These are phyloP conservation scores for Hypoxylon sp. DNA, from an alignment of 2,329 filamentous ascomycete species.

Conservation along the genomic window DNA sequence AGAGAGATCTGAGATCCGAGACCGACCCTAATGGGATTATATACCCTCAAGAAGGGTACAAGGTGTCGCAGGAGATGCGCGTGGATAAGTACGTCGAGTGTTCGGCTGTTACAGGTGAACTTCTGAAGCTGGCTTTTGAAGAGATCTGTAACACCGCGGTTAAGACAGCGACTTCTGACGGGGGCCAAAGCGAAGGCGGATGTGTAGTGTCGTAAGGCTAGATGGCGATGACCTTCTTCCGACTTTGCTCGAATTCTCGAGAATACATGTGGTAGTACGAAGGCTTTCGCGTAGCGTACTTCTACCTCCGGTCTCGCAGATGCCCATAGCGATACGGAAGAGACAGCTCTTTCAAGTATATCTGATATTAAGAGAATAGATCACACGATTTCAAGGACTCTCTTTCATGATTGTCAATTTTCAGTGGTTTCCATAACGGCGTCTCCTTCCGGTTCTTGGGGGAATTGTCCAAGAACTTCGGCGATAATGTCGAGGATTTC, in stretches of 20 bases:
- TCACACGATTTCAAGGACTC: not conserved
- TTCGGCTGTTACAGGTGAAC: constrained; percentile 72
- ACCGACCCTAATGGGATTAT: constrained; percentile 72
- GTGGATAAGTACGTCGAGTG: constrained; percentile 76
- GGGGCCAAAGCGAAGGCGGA: constrained; percentile 69
- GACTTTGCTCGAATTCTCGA: not conserved
- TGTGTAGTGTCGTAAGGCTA: constrained; percentile 56
- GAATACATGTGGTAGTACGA: not conserved
- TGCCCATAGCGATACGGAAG: not conserved
- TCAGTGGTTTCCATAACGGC: constrained; percentile 58
- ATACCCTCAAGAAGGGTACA: constrained; percentile 73
- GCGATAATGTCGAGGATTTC: constrained; percentile 70
- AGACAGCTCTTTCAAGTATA: not conserved
- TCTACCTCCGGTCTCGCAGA: not conserved
- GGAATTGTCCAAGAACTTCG: constrained; percentile 70
- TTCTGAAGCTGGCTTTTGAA: constrained; percentile 70
- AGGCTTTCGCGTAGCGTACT: not conserved
- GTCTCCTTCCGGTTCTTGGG: constrained; percentile 54
- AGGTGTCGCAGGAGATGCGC: constrained; percentile 69
- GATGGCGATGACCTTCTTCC: not conserved
- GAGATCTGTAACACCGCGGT: constrained; percentile 72
- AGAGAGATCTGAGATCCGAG: constrained; percentile 72
- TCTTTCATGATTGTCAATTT: constrained; percentile 18
- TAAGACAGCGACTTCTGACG: constrained; percentile 61
- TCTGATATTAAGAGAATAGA: not conserved